These are phyloP conservation scores for Cerioporus squamosus DNA, from an alignment of 1,284 basidiomycete genomes.

Conservation along the genomic window DNA sequence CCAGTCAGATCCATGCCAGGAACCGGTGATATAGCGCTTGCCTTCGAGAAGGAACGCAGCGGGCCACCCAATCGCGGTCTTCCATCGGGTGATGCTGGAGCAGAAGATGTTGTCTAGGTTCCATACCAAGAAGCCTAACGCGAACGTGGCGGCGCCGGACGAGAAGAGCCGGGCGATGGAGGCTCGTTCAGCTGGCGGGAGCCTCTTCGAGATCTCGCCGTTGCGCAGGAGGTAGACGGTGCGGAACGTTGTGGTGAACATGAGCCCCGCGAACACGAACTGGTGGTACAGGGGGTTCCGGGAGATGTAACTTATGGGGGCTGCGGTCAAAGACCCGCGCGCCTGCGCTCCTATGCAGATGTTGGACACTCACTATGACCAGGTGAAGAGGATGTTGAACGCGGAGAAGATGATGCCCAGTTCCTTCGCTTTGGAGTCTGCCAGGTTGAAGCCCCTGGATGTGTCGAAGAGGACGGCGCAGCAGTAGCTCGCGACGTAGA, in stretches of 20 bases:
- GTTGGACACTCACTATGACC: constrained; percentile 60
- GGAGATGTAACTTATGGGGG: constrained; percentile 49
- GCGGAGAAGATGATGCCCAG: constrained; percentile 46
- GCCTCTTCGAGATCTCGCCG: constrained; percentile 42
- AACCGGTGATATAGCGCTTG: constrained; percentile 23
- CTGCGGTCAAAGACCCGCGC: neutral
- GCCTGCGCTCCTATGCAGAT: neutral
- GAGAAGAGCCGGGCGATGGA: constrained; percentile 48
- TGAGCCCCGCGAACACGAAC: constrained; percentile 57
- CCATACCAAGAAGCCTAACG: constrained; percentile 67
- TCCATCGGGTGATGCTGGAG: constrained; percentile 55
- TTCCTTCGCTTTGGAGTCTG: constrained; percentile 38
- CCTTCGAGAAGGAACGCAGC: constrained; percentile 68
- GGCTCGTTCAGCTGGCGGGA: constrained; percentile 48
- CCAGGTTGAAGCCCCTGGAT: constrained; percentile 51
- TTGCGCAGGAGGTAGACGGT: constrained; percentile 53
- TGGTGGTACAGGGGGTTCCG: constrained; percentile 74
- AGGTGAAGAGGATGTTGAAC: constrained; percentile 63
- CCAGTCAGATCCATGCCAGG: too few relatives aligned
- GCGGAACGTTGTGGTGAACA: constrained; percentile 50
- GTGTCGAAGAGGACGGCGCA: constrained; percentile 61
- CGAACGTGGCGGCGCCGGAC: constrained; percentile 53
- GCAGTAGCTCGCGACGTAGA: constrained; percentile 60
- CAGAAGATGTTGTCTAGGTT: constrained; percentile 77
- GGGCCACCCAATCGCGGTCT: constrained; percentile 62